These are phyloP conservation scores for Mycena floridula DNA, from an alignment of 768 basidiomycete species.

Conservation along the genomic window DNA sequence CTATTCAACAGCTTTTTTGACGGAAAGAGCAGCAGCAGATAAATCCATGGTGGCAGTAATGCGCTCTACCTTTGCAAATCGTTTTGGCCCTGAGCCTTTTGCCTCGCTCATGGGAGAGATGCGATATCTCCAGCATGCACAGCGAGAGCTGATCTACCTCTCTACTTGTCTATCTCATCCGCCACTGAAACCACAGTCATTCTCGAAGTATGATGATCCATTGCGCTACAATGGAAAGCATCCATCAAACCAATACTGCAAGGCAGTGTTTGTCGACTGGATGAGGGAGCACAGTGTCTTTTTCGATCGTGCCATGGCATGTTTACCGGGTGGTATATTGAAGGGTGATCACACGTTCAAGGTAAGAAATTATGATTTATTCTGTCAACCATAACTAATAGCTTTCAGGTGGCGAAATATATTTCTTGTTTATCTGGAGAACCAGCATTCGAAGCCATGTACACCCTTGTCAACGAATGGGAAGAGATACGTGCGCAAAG, in stretches of 20 bases:
- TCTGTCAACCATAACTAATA: no score
- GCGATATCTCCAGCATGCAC: constrained; percentile 9
- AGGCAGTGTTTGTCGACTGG: constrained; percentile 6
- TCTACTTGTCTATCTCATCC: neutral
- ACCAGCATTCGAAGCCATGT: neutral
- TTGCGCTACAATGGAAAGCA: constrained; percentile 2
- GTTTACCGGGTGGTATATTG: no score
- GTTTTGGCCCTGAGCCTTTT: constrained; percentile 13
- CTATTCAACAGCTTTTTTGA: constrained; percentile 8
- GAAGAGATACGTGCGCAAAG: neutral
- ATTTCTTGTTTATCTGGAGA: neutral
- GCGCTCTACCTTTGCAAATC: constrained; percentile 8
- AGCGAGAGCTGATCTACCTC: constrained; percentile 11
- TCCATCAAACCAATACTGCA: constrained; percentile 6
- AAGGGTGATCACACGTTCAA: no score
- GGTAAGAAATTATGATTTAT: no score
- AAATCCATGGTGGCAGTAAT: constrained; percentile 7
- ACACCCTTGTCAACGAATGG: neutral
- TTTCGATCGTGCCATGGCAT: no score
- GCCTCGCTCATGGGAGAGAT: constrained; percentile 10
- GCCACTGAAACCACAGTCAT: neutral
- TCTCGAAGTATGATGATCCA: constrained; percentile 4
- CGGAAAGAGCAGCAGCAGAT: constrained; percentile 8
- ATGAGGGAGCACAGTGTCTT: constrained; percentile 4
- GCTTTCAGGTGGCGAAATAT: constrained; percentile 2